Conservation (phyloP, 768 basidiomycete species). For the Pleurotus cornucopiae region DNA sequence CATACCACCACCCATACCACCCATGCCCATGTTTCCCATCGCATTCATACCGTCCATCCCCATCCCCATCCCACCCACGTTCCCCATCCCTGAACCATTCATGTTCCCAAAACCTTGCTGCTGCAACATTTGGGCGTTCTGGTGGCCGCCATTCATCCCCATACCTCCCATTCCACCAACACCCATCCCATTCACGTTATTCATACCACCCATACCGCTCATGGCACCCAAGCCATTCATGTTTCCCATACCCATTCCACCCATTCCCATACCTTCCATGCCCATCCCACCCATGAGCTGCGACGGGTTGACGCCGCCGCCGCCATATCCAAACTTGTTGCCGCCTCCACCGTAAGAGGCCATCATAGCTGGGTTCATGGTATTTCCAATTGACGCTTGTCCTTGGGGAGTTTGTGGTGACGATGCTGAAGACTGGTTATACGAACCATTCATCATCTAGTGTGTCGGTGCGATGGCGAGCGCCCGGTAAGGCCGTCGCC, state of each 20-base stretch:
- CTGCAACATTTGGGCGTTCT: conserved; percentile 1
- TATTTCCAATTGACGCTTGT: background rate
- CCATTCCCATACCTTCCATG: conserved; percentile 13
- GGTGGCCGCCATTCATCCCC: conserved; percentile 1
- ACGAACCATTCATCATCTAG: conserved; percentile 6
- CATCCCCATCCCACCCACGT: conserved; percentile 6
- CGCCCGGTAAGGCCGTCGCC: background rate
- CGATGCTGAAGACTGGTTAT: background rate
- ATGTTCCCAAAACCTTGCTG: background rate
- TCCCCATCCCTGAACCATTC: background rate
- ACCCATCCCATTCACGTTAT: conserved; percentile 13
- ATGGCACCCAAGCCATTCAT: conserved; percentile 17
- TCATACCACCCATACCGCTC: conserved; percentile 13
- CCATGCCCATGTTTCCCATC: background rate
- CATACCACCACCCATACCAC: conserved; percentile 1
- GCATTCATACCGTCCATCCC: background rate
- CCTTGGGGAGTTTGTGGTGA: background rate
- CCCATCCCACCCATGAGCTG: conserved; percentile 18
- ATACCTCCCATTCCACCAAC: conserved; percentile 10
- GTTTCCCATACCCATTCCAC: conserved; percentile 4
- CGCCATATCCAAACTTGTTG: conserved; percentile 5
- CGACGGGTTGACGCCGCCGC: background rate
- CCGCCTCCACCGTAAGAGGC: background rate
- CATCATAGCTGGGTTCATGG: conserved; percentile 2
- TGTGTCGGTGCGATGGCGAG: background rate